Conservation (phyloP, 139 green algal genomes). For the Chlorella sp. region DNA sequence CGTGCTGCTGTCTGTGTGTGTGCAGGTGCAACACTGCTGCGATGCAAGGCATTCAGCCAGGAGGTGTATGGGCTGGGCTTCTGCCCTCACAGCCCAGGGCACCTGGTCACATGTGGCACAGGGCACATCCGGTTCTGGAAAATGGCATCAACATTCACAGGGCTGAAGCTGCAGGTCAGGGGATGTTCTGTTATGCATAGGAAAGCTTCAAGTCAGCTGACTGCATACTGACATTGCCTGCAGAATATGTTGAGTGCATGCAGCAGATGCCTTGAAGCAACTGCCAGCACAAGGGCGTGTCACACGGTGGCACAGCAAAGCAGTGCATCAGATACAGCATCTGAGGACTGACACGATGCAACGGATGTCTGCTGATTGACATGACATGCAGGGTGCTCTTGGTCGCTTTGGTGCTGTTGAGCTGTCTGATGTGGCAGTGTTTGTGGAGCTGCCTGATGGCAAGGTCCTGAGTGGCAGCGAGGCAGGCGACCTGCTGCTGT, state of each 20-base stretch:
- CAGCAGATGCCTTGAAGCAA: not conserved
- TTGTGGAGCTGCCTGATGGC: slow-evolving; percentile 66
- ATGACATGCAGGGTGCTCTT: slow-evolving; percentile 37
- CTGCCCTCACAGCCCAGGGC: slow-evolving; percentile 50
- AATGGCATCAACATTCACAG: slow-evolving; percentile 81
- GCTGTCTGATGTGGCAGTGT: slow-evolving; percentile 63
- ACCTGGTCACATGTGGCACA: slow-evolving; percentile 46
- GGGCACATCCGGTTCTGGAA: slow-evolving; percentile 86
- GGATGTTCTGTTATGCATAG: not conserved
- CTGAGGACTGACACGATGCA: not conserved
- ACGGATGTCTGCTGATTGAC: not conserved
- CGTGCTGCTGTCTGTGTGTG: no score
- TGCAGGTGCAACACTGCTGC: no score
- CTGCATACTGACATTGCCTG: not conserved
- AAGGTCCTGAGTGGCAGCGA: slow-evolving; percentile 68
- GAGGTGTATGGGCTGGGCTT: slow-evolving; percentile 29
- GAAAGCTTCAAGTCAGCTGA: not conserved
- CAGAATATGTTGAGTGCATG: no score
- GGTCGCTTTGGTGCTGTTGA: slow-evolving; percentile 74
- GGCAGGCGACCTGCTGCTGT: slow-evolving; percentile 63
- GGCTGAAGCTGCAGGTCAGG: slow-evolving; percentile 64
- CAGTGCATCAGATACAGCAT: not conserved
- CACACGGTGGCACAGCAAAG: no score
- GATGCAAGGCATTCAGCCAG: slow-evolving; percentile 73
- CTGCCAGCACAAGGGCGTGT: no score